Evolutionary conservation across 2,329 filamentous ascomycete genomes (phyloP), one percentile per base, ranked within the genome.

Genomic region (Nemania sp.): DNA sequence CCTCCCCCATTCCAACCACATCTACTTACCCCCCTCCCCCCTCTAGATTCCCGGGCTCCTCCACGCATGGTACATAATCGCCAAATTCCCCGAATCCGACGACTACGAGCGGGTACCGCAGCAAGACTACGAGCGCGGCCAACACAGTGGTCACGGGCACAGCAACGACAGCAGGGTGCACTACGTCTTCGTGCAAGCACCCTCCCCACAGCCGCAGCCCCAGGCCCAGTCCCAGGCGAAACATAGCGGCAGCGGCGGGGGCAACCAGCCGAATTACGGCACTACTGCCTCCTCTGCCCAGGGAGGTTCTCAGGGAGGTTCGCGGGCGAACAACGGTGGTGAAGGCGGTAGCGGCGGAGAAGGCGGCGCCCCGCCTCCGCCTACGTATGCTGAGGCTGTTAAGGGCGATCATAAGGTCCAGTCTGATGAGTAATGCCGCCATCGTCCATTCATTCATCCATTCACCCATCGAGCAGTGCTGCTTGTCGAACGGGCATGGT

Each of bases 41-140:
- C 2, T 34, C 17, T 61, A 80, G 77, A 73, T 97, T 56, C 93
- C 93, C 17, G 93, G 93, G 57, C 87, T 97, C 44, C 77, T 99
- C 2, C 94, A 99, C 77, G 84, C 92, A 59, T 97, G 94, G 93
- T 99, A 97, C 80, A 96, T 97, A 73, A 97, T 99, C 74, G 83
- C 90, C 66, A 88, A 90, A 69, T 90, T 88, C 72, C 94, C 94
- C 54, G 93, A 97, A 34, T 79, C 86, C 54, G 82, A 81, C 71
- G 83, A 88, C 59, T 91, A 94, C 73, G 83, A 90, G 63, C 75
- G 78, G 45, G 71, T 89, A 34, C 74, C 81, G 5, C 82, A n/a
- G n/a, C n/a, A 59, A 48, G 80, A 83, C 65, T 64, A 69, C 64
- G 80, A 81, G 62, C 74, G 76, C 63, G 77, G 80, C 62, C 40